A percentile compares a stretch with the other conserved stretches of the same genome.
Conservation (phyloP, 495 filamentous ascomycete species). For the Aspergillus panamensis region DNA sequence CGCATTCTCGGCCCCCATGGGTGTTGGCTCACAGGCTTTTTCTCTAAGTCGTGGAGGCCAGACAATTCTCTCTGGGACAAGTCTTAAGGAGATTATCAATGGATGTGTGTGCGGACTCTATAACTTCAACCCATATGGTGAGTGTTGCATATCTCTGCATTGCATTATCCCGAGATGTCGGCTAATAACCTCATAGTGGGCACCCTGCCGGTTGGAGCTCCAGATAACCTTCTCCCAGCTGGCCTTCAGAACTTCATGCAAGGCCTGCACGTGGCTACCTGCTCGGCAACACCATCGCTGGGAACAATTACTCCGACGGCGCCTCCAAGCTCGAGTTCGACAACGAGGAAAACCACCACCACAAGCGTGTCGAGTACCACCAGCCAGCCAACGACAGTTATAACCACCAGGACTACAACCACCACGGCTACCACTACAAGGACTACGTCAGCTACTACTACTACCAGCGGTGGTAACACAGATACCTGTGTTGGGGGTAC, state of each 20-base stretch:
- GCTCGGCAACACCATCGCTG: constrained; percentile 43
- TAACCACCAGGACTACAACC: constrained; percentile 18
- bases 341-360: constrained; percentile 16
- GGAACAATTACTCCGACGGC: constrained; percentile 25
- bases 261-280: constrained; percentile 47
- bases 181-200: constrained; percentile 28
- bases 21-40: constrained; percentile 52
- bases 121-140: constrained; percentile 60
- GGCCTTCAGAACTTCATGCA: constrained; percentile 40
- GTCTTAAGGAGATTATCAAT: constrained; percentile 48
- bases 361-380: constrained; percentile 12
- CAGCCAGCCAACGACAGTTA: constrained; percentile 9
- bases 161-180: background rate
- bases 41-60: constrained; percentile 41
- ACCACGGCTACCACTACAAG: constrained; percentile 14
- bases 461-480: too few relatives aligned
- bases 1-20: constrained; percentile 52
- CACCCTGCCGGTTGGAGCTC: constrained; percentile 39
- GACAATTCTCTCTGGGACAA: constrained; percentile 48
- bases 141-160: background rate
- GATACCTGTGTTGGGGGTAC: constrained; percentile 41
- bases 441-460: constrained; percentile 7
- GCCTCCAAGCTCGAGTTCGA: constrained; percentile 10
- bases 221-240: constrained; percentile 40
- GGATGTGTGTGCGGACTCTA: constrained; percentile 56